Evolutionary conservation across 495 filamentous ascomycete species (phyloP).

Genomic region (Xanthoparmelia taractica): DNA sequence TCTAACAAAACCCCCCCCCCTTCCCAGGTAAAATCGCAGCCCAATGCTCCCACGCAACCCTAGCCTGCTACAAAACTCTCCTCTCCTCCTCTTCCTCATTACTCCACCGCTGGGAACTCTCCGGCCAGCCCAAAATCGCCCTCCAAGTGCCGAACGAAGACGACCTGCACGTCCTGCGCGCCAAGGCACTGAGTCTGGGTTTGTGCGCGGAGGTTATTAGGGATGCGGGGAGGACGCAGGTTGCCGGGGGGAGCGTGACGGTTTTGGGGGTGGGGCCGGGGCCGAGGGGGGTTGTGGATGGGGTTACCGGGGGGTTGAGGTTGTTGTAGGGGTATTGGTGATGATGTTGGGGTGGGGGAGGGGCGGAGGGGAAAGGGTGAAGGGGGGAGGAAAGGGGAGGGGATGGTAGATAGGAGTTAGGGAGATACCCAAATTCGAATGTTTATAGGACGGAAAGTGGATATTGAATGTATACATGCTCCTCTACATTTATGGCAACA

Average conservation of each 20-base stretch:
- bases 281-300: constrained; percentile 77
- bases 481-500: not conserved
- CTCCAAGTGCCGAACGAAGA: constrained; percentile 77
- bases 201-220: constrained; percentile 80
- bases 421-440: not conserved
- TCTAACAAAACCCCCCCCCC: not conserved
- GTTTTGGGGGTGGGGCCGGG: constrained; percentile 85
- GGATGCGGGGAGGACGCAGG: constrained; percentile 96
- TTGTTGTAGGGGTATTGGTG: constrained; percentile 68
- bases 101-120: constrained; percentile 74
- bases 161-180: constrained; percentile 57
- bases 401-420: not conserved
- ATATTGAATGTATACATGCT: not conserved
- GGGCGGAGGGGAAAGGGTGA: not conserved
- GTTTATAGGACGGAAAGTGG: not conserved
- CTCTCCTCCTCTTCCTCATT: constrained; percentile 48
- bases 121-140: constrained; percentile 87
- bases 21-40: constrained; percentile 87
- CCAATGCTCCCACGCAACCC: constrained; percentile 89
- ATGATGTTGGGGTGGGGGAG: not conserved
- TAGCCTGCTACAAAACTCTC: constrained; percentile 90
- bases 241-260: constrained; percentile 83
- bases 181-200: constrained; percentile 64
- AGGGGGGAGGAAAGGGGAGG: not conserved
- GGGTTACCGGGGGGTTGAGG: constrained; percentile 83